A percentile compares a stretch with the other conserved stretches of the same genome.
phyloP scores from a whole-genome alignment of 2,329 filamentous ascomycete genomes.

The Xylaria sp. region DNA sequence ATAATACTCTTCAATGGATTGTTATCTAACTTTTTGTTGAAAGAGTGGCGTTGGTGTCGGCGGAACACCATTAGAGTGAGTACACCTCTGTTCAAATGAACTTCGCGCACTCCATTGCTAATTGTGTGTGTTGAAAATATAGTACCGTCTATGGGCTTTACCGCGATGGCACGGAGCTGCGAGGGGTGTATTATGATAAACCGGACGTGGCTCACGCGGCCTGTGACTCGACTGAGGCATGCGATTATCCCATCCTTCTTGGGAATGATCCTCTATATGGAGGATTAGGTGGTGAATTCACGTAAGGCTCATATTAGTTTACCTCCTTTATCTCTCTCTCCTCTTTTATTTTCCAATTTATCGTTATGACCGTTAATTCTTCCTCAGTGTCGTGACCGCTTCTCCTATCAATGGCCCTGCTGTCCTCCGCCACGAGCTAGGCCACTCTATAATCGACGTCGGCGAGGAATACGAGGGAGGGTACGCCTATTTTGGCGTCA shows the following conservation, averaged over 20 bases:
- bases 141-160: conserved; percentile 50
- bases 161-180: conserved; percentile 48
- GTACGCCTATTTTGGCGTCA: conserved; percentile 44
- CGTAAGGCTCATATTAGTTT: conserved; percentile 36
- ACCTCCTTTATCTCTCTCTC: not conserved
- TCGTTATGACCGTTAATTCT: not conserved
- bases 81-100: not conserved
- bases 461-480: conserved; percentile 49
- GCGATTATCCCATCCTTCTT: conserved; percentile 49
- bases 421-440: conserved; percentile 47
- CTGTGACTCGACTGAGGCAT: conserved; percentile 47
- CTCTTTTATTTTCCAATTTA: too few relatives aligned
- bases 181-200: conserved; percentile 49
- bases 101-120: not conserved
- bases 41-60: conserved; percentile 47
- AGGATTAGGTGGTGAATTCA: conserved; percentile 47
- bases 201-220: conserved; percentile 47
- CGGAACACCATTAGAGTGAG: conserved; percentile 45
- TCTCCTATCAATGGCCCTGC: conserved; percentile 46
- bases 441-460: conserved; percentile 49
- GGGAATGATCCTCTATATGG: conserved; percentile 48
- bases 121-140: conserved; percentile 20
- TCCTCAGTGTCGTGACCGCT: conserved; percentile 43
- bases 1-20: conserved; percentile 6
- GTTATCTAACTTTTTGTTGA: conserved; percentile 12